Percentiles rank a stretch among this genome's conserved stretches.
Evolutionary conservation across 805 yeast species (phyloP).

Genomic region (Sungouiella thailandica): DNA sequence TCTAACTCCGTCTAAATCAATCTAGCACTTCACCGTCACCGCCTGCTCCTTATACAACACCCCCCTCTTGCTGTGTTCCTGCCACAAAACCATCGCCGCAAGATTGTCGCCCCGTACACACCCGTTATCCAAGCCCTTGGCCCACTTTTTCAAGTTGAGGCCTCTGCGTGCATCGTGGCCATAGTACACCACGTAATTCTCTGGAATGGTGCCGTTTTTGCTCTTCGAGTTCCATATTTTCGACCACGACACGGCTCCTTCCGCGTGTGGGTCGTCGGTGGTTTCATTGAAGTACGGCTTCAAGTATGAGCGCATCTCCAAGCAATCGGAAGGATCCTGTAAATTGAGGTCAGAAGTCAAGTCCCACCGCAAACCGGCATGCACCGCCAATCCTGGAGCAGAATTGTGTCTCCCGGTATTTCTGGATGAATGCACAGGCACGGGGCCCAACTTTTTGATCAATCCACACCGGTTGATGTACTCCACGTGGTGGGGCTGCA

Average conservation of each 20-base stretch:
- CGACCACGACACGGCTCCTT: constrained; percentile 49
- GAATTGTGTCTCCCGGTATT: constrained; percentile 22
- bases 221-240: constrained; percentile 49
- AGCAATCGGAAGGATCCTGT: constrained; percentile 57
- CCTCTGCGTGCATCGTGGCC: constrained; percentile 90
- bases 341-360: constrained; percentile 39
- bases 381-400: constrained; percentile 56
- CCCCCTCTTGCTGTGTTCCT: constrained; percentile 6
- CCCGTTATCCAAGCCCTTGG: constrained; percentile 79
- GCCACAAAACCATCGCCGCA: constrained; percentile 53
- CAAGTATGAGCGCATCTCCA: constrained; percentile 65
- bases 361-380: constrained; percentile 78
- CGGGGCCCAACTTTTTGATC: constrained; percentile 56
- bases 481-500: constrained; percentile 56
- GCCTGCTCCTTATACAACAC: constrained; percentile 8
- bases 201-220: constrained; percentile 24
- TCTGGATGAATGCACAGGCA: constrained; percentile 38
- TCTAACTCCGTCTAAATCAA: not conserved
- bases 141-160: constrained; percentile 53
- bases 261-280: constrained; percentile 41
- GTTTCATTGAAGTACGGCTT: constrained; percentile 60
- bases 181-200: constrained; percentile 52
- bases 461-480: constrained; percentile 62
- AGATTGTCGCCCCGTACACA: constrained; percentile 74
- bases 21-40: constrained; percentile 10